Conservation (phyloP, 306 rosid species). For the Lathyrus aphaca region DNA sequence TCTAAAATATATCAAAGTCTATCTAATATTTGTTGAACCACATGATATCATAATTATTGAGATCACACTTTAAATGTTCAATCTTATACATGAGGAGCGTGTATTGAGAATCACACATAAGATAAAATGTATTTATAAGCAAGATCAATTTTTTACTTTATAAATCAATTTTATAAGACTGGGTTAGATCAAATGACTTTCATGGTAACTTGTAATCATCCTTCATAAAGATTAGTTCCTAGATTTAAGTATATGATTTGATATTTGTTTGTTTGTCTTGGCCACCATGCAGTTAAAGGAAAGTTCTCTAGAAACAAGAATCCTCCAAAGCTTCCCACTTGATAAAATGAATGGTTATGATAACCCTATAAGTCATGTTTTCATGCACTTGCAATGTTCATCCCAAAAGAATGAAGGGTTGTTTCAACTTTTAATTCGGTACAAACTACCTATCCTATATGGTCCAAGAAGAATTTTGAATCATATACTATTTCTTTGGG, state of each 20-base stretch:
- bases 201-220: background rate
- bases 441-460: conserved; percentile 45
- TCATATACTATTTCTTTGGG: conserved; percentile 25
- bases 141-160: too few species aligned
- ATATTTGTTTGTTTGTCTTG: conserved; percentile 14
- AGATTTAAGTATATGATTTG: background rate
- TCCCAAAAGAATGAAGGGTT: conserved; percentile 39
- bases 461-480: conserved; percentile 54
- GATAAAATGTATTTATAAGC: too few species aligned
- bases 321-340: conserved; percentile 41
- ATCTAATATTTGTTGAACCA: too few species aligned
- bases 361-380: conserved; percentile 48
- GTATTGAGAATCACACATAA: too few species aligned
- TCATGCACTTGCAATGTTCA: conserved; percentile 40
- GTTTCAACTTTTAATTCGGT: conserved; percentile 23
- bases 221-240: conserved; percentile 18
- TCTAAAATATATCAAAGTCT: too few species aligned
- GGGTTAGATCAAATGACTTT: too few species aligned
- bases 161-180: too few species aligned
- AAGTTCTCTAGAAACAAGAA: conserved; percentile 34
- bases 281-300: conserved; percentile 42
- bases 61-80: too few species aligned
- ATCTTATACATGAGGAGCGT: too few species aligned
- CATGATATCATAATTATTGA: too few species aligned
- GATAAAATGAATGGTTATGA: conserved; percentile 42